Conservation (phyloP, 2,329 filamentous ascomycete genomes). For the Pyricularia sp. region DNA sequence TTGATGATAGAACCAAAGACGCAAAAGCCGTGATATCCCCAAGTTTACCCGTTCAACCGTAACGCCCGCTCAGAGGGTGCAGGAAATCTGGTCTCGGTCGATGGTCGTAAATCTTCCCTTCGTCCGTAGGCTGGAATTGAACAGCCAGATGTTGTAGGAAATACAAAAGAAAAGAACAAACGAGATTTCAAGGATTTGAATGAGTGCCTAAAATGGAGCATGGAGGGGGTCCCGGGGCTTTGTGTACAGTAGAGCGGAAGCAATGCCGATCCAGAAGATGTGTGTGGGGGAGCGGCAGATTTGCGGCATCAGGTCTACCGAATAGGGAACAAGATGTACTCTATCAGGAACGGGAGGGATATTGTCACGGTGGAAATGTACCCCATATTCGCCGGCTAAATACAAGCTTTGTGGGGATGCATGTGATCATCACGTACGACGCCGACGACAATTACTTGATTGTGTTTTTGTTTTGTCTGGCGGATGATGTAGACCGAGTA, state of each 20-base stretch:
- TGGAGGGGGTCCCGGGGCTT: neutral
- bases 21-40: neutral
- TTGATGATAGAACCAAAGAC: neutral
- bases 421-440: neutral
- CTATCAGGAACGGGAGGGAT: neutral
- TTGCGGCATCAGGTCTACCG: neutral
- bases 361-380: neutral
- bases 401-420: neutral
- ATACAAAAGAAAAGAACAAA: too few species aligned
- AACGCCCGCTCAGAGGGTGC: neutral
- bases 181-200: neutral
- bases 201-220: neutral
- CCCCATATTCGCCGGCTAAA: constrained; percentile 1
- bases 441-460: neutral
- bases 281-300: neutral
- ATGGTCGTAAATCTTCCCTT: neutral
- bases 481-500: too few species aligned
- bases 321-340: neutral
- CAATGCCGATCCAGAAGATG: neutral
- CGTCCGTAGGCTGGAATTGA: neutral
- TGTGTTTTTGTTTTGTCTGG: neutral
- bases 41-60: neutral
- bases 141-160: too few species aligned
- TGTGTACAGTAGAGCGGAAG: neutral
- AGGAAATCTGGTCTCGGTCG: neutral